Evolutionary conservation across 495 filamentous ascomycete genomes (phyloP), one percentile per base, ranked within the genome.

Genomic region (Neohortaea acidophila): DNA sequence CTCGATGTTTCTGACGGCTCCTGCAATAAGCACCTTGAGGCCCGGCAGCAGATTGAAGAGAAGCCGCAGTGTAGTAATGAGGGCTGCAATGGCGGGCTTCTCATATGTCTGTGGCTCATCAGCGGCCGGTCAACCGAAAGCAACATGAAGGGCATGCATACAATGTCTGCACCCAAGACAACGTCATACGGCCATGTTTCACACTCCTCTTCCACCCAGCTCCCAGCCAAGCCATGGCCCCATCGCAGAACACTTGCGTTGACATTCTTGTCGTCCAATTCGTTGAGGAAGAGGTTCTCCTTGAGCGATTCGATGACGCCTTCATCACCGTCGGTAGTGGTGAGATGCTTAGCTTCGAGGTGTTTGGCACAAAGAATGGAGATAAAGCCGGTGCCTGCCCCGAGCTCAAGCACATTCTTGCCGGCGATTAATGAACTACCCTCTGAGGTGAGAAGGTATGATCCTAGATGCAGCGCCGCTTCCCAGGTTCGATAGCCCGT

Each of bases 401-500:
- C 87, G 11, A 94, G 65, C 52, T 96, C 87, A n/a, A 96, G 64
- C 3, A 94, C 63, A 0, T 59, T 64, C 44, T 78, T 78, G 10
- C 62, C 63, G 24, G 44, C 43, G 9, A 89, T 55, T 11, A 70
- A 43, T 9, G 46, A 39, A 31, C 46, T 49, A 10, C 66, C 72
- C 0, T 48, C 33, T 0, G 50, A 45, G 12, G 63, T 59, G 9
- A 69, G 61, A 22, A 89, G 73, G 46, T 76, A 92, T 15, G 81
- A 69, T 0, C 76, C 83, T 0, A 94, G 66, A 52, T 85, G 79
- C n/a, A 96, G 59, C 0, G 84, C 75, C 3, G 87, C 87, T 60
- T 94, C 87, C 87, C 87, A 96, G 4, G 87, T 96, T 9, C 87
- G 73, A 20, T 84, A 64, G 0, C 87, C 87, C 0, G 87, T 94